Evolutionary conservation across 768 basidiomycete genomes (phyloP).

Genomic region (Trametes cubensis): DNA sequence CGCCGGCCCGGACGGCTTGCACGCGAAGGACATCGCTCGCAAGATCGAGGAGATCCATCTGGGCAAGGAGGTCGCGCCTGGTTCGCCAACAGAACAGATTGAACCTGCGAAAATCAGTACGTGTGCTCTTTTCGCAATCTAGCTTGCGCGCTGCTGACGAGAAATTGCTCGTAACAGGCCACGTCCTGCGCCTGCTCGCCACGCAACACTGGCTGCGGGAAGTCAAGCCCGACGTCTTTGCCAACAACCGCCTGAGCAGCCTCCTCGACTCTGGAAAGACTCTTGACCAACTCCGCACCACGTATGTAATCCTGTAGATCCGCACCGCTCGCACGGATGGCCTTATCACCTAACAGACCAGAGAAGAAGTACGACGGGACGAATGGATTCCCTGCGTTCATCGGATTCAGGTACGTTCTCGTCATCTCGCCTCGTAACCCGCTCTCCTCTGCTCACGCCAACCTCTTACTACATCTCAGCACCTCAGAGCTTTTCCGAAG

Average conservation of each 20-base stretch:
- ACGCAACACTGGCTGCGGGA: slow-evolving; percentile 27
- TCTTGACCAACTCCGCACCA: slow-evolving; percentile 1
- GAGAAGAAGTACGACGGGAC: slow-evolving; percentile 66
- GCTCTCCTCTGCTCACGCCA: too few species aligned
- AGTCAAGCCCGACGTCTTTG: slow-evolving; percentile 25
- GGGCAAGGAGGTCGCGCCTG: slow-evolving; percentile 15
- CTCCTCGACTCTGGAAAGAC: slow-evolving; percentile 22
- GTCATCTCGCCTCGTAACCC: neutral
- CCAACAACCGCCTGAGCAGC: slow-evolving; percentile 21
- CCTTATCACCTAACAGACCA: slow-evolving; percentile 41
- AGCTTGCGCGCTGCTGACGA: slow-evolving; percentile 55
- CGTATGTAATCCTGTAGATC: neutral
- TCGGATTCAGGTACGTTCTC: slow-evolving; percentile 59
- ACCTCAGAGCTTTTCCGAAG: neutral
- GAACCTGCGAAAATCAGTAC: slow-evolving; percentile 55
- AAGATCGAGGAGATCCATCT: slow-evolving; percentile 9
- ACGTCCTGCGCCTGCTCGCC: slow-evolving; percentile 23
- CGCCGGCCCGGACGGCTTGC: slow-evolving; percentile 54
- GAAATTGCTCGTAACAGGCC: neutral
- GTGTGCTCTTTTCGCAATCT: slow-evolving; percentile 65
- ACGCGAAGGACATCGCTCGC: slow-evolving; percentile 42
- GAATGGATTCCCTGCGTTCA: slow-evolving; percentile 66
- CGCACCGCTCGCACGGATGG: neutral
- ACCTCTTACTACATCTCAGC: neutral
- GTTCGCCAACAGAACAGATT: neutral